These are phyloP conservation scores for Hirsutella minnesotensis DNA, from an alignment of 2,329 filamentous ascomycete species.

Conservation along the genomic window DNA sequence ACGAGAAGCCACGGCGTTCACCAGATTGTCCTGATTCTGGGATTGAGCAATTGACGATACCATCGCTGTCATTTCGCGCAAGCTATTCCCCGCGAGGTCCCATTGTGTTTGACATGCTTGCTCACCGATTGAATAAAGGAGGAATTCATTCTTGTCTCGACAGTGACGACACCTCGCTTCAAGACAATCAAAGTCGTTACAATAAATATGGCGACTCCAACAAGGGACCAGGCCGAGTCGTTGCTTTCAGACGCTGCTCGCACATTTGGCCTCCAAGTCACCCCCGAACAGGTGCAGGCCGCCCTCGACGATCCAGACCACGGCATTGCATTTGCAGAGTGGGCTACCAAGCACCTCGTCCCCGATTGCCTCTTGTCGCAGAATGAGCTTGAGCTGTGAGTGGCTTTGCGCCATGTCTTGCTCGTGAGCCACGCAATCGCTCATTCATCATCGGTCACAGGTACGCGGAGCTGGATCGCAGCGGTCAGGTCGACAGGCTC, in stretches of 20 bases:
- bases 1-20: too few relatives aligned
- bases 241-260: slow-evolving; percentile 21
- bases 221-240: slow-evolving; percentile 18
- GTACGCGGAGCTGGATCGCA: slow-evolving; percentile 35
- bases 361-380: slow-evolving; percentile 39
- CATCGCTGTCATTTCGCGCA: too few relatives aligned
- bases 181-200: neutral
- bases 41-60: too few relatives aligned
- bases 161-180: neutral
- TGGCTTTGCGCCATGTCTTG: slow-evolving; percentile 6
- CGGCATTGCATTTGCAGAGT: slow-evolving; percentile 28
- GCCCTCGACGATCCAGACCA: slow-evolving; percentile 23
- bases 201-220: slow-evolving; percentile 13
- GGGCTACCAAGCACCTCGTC: slow-evolving; percentile 36
- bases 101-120: too few relatives aligned
- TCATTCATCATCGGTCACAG: slow-evolving; percentile 19
- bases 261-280: slow-evolving; percentile 17
- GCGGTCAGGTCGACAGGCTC: slow-evolving; percentile 34
- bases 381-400: slow-evolving; percentile 43
- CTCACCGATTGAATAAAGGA: too few relatives aligned
- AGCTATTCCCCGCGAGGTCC: too few relatives aligned
- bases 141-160: too few relatives aligned
- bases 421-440: neutral
- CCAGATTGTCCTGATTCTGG: too few relatives aligned
- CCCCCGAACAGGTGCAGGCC: slow-evolving; percentile 24